phyloP scores from a whole-genome alignment of 2,329 filamentous ascomycete species.

The Fusarium sp. region DNA sequence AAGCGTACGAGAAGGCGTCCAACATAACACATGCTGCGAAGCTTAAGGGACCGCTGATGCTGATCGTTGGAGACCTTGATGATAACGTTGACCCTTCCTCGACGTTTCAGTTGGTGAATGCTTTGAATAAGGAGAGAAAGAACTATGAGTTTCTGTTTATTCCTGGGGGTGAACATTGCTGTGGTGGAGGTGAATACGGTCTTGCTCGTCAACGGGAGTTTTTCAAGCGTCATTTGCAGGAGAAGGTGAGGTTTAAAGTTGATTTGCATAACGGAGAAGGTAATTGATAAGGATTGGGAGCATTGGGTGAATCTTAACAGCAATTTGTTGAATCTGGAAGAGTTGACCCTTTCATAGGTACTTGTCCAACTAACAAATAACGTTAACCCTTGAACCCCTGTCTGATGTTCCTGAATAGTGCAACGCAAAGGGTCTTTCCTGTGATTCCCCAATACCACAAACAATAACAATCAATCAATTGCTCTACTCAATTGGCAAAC shows the following conservation, averaged over 20 bases:
- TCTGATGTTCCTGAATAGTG: conserved; percentile 20
- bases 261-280: background rate
- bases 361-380: background rate
- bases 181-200: conserved; percentile 33
- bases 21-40: conserved; percentile 50
- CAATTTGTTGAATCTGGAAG: background rate
- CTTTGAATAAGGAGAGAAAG: conserved; percentile 48
- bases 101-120: conserved; percentile 49
- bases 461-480: conserved; percentile 2
- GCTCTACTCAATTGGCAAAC: background rate
- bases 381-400: conserved; percentile 12
- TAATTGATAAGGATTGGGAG: background rate
- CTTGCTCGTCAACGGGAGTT: conserved; percentile 40
- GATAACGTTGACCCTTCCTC: conserved; percentile 50
- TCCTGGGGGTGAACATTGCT: conserved; percentile 43
- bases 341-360: background rate
- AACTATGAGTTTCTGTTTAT: conserved; percentile 50
- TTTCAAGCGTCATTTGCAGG: conserved; percentile 33
- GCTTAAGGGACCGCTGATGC: conserved; percentile 47
- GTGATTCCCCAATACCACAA: conserved; percentile 3
- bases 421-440: conserved; percentile 28
- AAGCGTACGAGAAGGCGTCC: conserved; percentile 48
- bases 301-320: background rate
- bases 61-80: conserved; percentile 50
- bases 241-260: conserved; percentile 5